Evolutionary conservation across 164 flowering plant species (phyloP), one percentile per base, ranked within the genome.

Genomic region (Brasenia schreberi): DNA sequence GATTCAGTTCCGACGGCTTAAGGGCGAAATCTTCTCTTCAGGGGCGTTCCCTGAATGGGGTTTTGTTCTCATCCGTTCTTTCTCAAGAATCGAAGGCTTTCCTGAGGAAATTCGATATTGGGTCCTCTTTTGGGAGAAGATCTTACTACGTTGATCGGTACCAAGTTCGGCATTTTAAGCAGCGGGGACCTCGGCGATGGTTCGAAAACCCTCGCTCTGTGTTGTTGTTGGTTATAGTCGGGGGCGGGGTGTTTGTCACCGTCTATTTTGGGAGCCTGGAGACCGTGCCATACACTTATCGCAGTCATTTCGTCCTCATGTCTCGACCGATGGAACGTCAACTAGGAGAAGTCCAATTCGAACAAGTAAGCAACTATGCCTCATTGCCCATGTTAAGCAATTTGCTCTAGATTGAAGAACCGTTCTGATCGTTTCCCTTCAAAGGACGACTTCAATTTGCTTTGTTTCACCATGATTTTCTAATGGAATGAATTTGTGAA

Each of bases 301-400:
- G 99, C 18, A 83, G 49, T 11, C 99, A 94, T 82, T 87, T 91
- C 18, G 87, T 94, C 66, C 79, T 94, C 27, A 63, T 94, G 72
- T 84, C 99, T 5, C 79, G 58, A 62, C 23, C 18, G 5, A 0
- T 81, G 39, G 99, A 94, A 77, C 82, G 73, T 66, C 61, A 68
- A 80, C 16, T 91, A 0, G 99, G 99, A 0, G 96, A 90, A 72
- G 2, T 59, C 0, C 77, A 84, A 42, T 93, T 93, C 64, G 69
- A 84, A 70, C 65, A 60, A n/a, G 62, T 60, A 19, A 60, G 62
- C n/a, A 7, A 6, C n/a, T 60, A n/a, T 45, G 11, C 11, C 1
- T 12, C 12, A 45, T 7, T 45, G 2, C 12, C 11, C 53, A 45
- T 7, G 53, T 23, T 23, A 23, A 23, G 27, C 27, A 23, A 23